These are phyloP conservation scores for Castanospermum australe DNA, from an alignment of 306 rosid genomes.

Conservation along the genomic window DNA sequence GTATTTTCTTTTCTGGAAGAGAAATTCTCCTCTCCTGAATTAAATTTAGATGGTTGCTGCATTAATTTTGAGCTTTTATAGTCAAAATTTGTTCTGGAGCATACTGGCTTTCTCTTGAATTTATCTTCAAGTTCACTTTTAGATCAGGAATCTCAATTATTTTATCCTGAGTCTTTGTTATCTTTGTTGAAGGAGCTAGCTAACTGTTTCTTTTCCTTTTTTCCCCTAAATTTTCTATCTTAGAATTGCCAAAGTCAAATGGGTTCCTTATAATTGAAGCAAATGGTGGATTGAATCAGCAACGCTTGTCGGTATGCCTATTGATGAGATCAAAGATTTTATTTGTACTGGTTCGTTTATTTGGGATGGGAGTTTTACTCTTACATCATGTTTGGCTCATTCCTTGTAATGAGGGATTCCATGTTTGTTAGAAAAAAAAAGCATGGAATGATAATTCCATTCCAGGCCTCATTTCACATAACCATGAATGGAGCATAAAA, in stretches of 20 bases:
- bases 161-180: conserved; percentile 9
- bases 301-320: conserved; percentile 84
- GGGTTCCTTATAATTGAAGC: conserved; percentile 96
- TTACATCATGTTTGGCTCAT: background rate
- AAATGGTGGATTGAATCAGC: conserved; percentile 96
- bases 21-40: background rate
- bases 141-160: background rate
- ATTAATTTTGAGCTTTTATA: background rate
- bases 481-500: conserved; percentile 12
- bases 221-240: background rate
- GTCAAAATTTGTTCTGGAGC: background rate
- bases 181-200: conserved; percentile 18
- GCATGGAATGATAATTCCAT: background rate
- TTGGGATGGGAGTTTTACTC: too few species aligned
- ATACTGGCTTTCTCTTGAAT: conserved; percentile 3
- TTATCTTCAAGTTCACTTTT: conserved; percentile 14
- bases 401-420: background rate
- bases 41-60: conserved; percentile 1
- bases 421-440: background rate
- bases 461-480: background rate
- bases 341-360: conserved; percentile 17
- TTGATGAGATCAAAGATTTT: conserved; percentile 15
- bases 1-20: conserved; percentile 36
- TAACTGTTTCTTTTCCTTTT: conserved; percentile 20
- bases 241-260: conserved; percentile 81